Evolutionary conservation across 169 alveolate species (phyloP).

Genomic region (Cryptosporidium parvum): DNA sequence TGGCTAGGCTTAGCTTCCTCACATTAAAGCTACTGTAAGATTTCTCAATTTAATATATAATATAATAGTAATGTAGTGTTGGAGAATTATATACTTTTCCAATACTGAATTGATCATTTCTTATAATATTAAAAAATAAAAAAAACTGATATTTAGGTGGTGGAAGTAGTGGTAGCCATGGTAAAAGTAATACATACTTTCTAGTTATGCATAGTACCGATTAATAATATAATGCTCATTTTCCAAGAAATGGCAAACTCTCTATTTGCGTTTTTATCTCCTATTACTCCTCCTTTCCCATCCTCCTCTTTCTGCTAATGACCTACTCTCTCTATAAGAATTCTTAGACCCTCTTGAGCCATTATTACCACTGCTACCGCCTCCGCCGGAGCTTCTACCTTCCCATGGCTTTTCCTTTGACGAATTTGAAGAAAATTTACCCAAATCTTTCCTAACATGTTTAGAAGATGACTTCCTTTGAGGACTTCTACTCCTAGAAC

Average conservation of each 20-base stretch:
- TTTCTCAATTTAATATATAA: background rate
- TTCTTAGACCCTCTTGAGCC: slow-evolving; percentile 38
- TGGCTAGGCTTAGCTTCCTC: background rate
- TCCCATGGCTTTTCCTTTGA: slow-evolving; percentile 45
- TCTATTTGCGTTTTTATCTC: background rate
- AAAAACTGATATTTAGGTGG: background rate
- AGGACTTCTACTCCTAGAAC: slow-evolving; percentile 70
- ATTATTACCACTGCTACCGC: background rate
- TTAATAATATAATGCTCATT: background rate
- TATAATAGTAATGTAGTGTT: no score
- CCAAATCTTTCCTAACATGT: slow-evolving; percentile 52
- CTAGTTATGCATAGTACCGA: background rate
- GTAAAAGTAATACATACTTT: background rate
- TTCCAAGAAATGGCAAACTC: background rate
- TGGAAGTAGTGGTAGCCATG: background rate
- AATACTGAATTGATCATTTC: background rate
- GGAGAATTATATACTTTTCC: background rate
- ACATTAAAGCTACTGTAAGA: background rate
- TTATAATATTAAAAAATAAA: no score
- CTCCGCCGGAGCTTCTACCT: slow-evolving; percentile 14
- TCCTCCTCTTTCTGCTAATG: slow-evolving; percentile 60
- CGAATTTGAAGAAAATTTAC: slow-evolving; percentile 21
- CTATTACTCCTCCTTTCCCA: slow-evolving; percentile 69
- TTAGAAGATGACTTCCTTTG: slow-evolving; percentile 13
- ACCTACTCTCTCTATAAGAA: slow-evolving; percentile 54